Evolutionary conservation across 2,329 filamentous ascomycete species (phyloP).

Genomic region (Aspergillus persii): DNA sequence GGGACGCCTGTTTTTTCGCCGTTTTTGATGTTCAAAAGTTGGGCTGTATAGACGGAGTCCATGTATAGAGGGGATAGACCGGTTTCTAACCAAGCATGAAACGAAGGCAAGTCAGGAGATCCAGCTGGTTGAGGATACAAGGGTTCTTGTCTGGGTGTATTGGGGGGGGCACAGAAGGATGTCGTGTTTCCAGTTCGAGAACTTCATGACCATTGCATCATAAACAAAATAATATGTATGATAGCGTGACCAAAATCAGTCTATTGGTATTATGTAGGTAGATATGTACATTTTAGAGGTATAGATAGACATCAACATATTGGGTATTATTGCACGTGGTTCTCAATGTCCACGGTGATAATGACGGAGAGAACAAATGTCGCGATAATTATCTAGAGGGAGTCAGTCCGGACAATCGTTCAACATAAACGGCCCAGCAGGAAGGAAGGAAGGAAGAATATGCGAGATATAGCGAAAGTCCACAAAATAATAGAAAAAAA

Average conservation of each 20-base stretch:
- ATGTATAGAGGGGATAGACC: not conserved
- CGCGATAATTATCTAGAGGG: conserved; percentile 13
- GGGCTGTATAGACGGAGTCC: not conserved
- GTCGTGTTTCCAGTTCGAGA: too few relatives aligned
- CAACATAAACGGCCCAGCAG: too few relatives aligned
- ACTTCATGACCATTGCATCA: too few relatives aligned
- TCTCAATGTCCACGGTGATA: not conserved
- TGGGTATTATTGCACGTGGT: not conserved
- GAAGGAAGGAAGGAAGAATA: too few relatives aligned
- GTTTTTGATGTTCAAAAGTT: conserved; percentile 11
- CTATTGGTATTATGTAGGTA: not conserved
- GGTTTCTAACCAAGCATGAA: too few relatives aligned
- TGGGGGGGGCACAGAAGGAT: too few relatives aligned
- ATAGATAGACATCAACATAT: not conserved
- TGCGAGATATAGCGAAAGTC: too few relatives aligned
- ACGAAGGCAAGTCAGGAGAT: too few relatives aligned
- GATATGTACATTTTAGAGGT: not conserved
- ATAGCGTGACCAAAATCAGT: not conserved
- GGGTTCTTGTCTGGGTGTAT: too few relatives aligned
- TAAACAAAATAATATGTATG: too few relatives aligned
- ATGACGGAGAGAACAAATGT: conserved; percentile 15
- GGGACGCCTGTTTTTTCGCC: conserved; percentile 16
- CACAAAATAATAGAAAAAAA: not conserved
- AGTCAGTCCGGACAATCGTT: not conserved
- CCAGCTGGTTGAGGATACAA: too few relatives aligned